Percentiles rank a stretch among this genome's conserved stretches.
These are phyloP conservation scores for Lecanosticta acicola DNA, from an alignment of 2,329 filamentous ascomycete species.

Conservation along the genomic window DNA sequence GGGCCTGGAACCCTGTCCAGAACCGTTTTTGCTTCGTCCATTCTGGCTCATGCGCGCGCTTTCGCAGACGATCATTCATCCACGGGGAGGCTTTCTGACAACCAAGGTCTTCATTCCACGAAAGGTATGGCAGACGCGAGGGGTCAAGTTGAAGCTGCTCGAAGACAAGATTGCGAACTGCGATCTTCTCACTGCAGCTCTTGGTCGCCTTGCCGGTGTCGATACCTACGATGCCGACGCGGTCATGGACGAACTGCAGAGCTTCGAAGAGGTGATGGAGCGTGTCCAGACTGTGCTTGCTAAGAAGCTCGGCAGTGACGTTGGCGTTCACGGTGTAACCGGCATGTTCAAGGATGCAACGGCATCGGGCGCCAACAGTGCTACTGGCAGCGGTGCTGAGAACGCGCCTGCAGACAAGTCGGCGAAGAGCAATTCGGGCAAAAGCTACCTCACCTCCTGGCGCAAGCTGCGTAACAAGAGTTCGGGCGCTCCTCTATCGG, in stretches of 20 bases:
- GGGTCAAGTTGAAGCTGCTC: constrained; percentile 82
- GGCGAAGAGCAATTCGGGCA: constrained; percentile 56
- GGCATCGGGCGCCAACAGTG: constrained; percentile 18
- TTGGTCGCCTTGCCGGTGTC: constrained; percentile 65
- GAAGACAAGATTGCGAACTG: constrained; percentile 94
- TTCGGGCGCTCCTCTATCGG: constrained; percentile 50
- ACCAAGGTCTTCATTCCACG: constrained; percentile 86
- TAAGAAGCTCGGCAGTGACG: constrained; percentile 88
- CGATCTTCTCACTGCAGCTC: constrained; percentile 80
- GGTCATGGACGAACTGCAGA: constrained; percentile 89
- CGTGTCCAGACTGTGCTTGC: constrained; percentile 70
- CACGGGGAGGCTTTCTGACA: constrained; percentile 85
- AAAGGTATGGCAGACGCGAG: constrained; percentile 90
- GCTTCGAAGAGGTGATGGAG: constrained; percentile 77
- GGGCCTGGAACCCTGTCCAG: constrained; percentile 84
- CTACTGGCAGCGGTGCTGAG: constrained; percentile 13
- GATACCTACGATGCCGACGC: constrained; percentile 89
- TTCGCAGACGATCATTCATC: constrained; percentile 86
- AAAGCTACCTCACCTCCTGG: constrained; percentile 80
- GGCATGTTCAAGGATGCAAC: constrained; percentile 67
- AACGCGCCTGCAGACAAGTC: constrained; percentile 34
- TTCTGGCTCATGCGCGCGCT: constrained; percentile 97
- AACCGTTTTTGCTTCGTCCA: constrained; percentile 79
- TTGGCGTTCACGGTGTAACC: constrained; percentile 72
- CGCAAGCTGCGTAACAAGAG: constrained; percentile 85